Percentiles rank a stretch among this genome's conserved stretches.
Evolutionary conservation across 129 eudicot genomes (phyloP).

Genomic region (Chrysanthemum lavandulifolium): DNA sequence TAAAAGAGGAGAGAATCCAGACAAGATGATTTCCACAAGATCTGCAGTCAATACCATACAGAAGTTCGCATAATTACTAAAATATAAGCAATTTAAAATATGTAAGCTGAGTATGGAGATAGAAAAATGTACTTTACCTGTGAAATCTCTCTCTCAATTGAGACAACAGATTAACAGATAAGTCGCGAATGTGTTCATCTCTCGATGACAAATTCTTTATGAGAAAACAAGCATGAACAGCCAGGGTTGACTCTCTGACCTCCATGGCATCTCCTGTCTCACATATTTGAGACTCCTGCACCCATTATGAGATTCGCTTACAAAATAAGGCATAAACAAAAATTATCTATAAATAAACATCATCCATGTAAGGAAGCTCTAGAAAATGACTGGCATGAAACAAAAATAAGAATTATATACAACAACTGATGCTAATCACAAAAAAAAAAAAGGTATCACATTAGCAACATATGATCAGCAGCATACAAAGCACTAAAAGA

Average conservation of each 20-base stretch:
- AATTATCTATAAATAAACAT: not conserved
- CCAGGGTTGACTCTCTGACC: conserved; percentile 74
- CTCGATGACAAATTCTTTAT: conserved; percentile 81
- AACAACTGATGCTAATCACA: not conserved
- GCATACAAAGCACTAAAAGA: not conserved
- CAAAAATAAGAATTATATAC: not conserved
- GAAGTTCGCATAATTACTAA: conserved; percentile 19
- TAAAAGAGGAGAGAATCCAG: conserved; percentile 82
- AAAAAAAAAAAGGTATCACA: not conserved
- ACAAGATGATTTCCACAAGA: conserved; percentile 90
- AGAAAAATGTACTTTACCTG: conserved; percentile 53
- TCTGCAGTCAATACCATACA: conserved; percentile 52
- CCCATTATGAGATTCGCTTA: conserved; percentile 11
- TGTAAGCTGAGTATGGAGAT: not conserved
- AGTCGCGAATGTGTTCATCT: conserved; percentile 90
- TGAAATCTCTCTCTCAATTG: conserved; percentile 83
- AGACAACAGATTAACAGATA: conserved; percentile 69
- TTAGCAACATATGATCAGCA: conserved; percentile 12
- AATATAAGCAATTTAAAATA: not conserved
- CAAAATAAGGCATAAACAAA: not conserved
- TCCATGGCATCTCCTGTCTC: conserved; percentile 87
- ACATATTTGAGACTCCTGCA: conserved; percentile 75
- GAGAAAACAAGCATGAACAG: conserved; percentile 84
- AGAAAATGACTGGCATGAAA: conserved; percentile 5
- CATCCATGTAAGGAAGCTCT: not conserved